Evolutionary conservation across 1,284 basidiomycete genomes (phyloP).

Genomic region (Naganishia cerealis): DNA sequence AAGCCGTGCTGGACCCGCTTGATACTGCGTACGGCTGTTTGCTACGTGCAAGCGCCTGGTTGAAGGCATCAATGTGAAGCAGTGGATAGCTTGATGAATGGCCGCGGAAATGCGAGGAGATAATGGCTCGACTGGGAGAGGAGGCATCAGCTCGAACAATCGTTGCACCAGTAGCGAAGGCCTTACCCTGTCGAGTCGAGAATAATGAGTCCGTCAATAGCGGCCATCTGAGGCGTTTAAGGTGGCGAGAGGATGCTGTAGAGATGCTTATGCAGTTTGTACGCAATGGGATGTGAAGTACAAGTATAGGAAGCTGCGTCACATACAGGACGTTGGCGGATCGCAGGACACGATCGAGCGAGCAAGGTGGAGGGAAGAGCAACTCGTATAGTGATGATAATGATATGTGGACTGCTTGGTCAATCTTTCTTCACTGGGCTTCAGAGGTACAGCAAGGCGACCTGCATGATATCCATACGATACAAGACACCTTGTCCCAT

Average conservation of each 20-base stretch:
- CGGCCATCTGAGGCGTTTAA: conserved; percentile 41
- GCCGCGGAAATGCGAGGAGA: conserved; percentile 85
- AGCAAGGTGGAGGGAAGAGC: not conserved
- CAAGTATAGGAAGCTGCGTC: too few relatives aligned
- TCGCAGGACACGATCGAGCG: not conserved
- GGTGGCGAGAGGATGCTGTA: not conserved
- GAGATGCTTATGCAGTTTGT: not conserved
- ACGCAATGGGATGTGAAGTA: too few relatives aligned
- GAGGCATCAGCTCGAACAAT: conserved; percentile 29
- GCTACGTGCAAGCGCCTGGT: conserved; percentile 66
- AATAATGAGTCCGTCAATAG: conserved; percentile 85
- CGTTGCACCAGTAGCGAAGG: conserved; percentile 7
- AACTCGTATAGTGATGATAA: too few relatives aligned
- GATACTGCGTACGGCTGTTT: conserved; percentile 43
- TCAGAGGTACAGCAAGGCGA: not conserved
- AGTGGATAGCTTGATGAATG: conserved; percentile 75
- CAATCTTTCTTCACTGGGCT: too few relatives aligned
- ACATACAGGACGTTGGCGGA: not conserved
- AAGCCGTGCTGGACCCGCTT: conserved; percentile 35
- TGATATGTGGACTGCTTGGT: too few relatives aligned
- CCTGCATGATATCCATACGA: conserved; percentile 1
- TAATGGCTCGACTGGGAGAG: conserved; percentile 70
- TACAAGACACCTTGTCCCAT: conserved; percentile 6
- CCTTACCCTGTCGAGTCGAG: conserved; percentile 75
- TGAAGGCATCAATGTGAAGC: conserved; percentile 81